Conservation (phyloP, 2,329 filamentous ascomycete species). For the Samsoniella hepiali region DNA sequence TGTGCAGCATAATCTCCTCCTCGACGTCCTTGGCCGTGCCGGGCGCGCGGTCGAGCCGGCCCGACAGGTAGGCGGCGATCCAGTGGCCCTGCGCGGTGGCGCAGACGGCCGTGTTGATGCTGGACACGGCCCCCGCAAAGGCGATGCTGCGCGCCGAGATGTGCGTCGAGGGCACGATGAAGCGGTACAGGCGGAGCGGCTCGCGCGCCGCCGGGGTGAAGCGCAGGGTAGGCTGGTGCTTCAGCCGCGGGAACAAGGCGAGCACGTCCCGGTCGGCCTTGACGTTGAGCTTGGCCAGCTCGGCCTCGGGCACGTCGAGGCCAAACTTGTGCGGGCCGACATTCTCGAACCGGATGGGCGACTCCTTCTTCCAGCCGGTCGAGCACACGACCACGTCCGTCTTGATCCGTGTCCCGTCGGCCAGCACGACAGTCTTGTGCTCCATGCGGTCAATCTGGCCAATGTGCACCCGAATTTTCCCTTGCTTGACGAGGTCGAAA, state of each 20-base stretch:
- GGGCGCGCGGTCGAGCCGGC: constrained; percentile 38
- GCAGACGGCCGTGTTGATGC: constrained; percentile 33
- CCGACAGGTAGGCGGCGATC: constrained; percentile 56
- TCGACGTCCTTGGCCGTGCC: constrained; percentile 32
- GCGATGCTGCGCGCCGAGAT: constrained; percentile 30
- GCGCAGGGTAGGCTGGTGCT: constrained; percentile 23
- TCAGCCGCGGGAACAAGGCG: constrained; percentile 23
- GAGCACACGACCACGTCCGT: constrained; percentile 48
- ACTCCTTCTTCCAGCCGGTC: constrained; percentile 50
- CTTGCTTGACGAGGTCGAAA: constrained; percentile 48
- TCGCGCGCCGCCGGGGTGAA: constrained; percentile 23
- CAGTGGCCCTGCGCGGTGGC: constrained; percentile 45
- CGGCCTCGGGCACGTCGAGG: not conserved
- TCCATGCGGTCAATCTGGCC: constrained; percentile 44
- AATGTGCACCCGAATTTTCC: constrained; percentile 46
- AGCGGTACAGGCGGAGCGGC: constrained; percentile 27
- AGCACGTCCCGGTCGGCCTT: constrained; percentile 24
- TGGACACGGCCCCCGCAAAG: constrained; percentile 32
- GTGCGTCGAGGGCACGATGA: constrained; percentile 26
- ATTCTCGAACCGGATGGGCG: constrained; percentile 41
- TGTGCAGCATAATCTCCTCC: constrained; percentile 47
- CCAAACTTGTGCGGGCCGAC: constrained; percentile 9
- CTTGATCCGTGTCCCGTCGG: constrained; percentile 37
- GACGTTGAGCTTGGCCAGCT: not conserved
- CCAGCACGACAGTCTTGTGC: constrained; percentile 39